These are phyloP conservation scores for Kodamaea fukazawae DNA, from an alignment of 805 yeast genomes.

Conservation along the genomic window DNA sequence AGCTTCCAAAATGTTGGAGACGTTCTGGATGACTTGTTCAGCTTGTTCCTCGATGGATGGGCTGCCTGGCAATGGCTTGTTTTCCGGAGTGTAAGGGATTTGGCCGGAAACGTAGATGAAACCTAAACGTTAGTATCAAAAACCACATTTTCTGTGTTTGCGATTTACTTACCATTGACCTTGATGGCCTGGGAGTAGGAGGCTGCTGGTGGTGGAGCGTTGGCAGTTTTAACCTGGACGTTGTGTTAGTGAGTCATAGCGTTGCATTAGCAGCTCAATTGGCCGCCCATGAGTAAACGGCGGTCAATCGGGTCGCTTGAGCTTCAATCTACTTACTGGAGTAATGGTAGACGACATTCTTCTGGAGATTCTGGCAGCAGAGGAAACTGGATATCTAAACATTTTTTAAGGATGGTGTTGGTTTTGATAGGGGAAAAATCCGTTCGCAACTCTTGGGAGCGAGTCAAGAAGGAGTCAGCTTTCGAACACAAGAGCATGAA, in stretches of 20 bases:
- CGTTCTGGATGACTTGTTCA: constrained; percentile 69
- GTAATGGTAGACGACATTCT: constrained; percentile 28
- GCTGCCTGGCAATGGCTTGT: constrained; percentile 70
- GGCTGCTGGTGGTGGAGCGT: constrained; percentile 96
- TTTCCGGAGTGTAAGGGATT: constrained; percentile 83
- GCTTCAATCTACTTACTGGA: constrained; percentile 26
- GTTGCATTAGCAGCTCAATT: too few species aligned
- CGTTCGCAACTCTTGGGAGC: background rate
- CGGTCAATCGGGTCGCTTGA: too few species aligned
- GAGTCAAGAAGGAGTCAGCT: background rate
- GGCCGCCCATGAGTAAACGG: too few species aligned
- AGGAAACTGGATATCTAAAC: constrained; percentile 19
- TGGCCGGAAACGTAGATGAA: constrained; percentile 93
- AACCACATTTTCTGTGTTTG: background rate
- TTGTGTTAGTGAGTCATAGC: constrained; percentile 12
- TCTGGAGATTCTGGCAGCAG: constrained; percentile 22
- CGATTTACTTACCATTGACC: constrained; percentile 51
- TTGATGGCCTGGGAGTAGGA: constrained; percentile 94
- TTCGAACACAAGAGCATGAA: background rate
- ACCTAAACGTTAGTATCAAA: constrained; percentile 35
- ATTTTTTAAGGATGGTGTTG: constrained; percentile 9
- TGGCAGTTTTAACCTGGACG: constrained; percentile 55
- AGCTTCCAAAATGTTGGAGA: constrained; percentile 71
- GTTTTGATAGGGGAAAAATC: constrained; percentile 1
- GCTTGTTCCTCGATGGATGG: constrained; percentile 70